Base-by-base conservation (phyloP, 306 rosid species). In the Oemleria cerasiformis region DNA sequence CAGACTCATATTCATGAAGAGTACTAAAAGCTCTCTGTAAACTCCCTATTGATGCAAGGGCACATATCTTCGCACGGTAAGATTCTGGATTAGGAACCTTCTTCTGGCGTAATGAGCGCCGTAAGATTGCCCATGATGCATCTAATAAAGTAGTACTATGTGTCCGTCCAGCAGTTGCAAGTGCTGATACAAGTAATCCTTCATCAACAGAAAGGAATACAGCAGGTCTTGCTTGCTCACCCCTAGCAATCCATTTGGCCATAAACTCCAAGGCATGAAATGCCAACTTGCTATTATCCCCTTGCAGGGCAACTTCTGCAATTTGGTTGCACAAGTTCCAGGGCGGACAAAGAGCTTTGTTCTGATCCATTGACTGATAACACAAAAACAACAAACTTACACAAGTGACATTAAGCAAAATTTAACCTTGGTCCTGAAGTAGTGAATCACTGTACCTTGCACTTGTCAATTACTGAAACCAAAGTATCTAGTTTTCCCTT, bases 301-400 rank as follows among this genome's bases (percentile, higher is more conserved):
- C 91, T 73, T 79, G 88, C 73, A 82, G 40, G 63, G 97, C 96
- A 68, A 44, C 59, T 77, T 85, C 96, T 43, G 87, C 88, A 71
- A 95, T 88, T 72, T 13, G 50, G 75, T 79, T 74, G 87, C 97
- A 90, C 87, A 77, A 39, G 67, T 53, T 78, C 99, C 96, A 89
- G 4, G 91, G 11, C 4, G 99, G 99, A 81, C 96, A 89, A 79
- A 95, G 97, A 58, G 99, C 87, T 85, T 91, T 95, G 88, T 95
- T 95, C 77, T 91, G 86, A 45, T 81, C 96, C 87, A 88, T 86
- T 63, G 88, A 41, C 98, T 94, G 87, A 74, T 73, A 78, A 77
- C 67, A 78, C 62, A 77, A 80, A 68, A 44, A 70, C 45, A 72
- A 56, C 41, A 60, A 54, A 63, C 77, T 70, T 40, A 77, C 59